Evolutionary conservation across 148 eudicot species (phyloP).

Genomic region (Diospyros kaki): DNA sequence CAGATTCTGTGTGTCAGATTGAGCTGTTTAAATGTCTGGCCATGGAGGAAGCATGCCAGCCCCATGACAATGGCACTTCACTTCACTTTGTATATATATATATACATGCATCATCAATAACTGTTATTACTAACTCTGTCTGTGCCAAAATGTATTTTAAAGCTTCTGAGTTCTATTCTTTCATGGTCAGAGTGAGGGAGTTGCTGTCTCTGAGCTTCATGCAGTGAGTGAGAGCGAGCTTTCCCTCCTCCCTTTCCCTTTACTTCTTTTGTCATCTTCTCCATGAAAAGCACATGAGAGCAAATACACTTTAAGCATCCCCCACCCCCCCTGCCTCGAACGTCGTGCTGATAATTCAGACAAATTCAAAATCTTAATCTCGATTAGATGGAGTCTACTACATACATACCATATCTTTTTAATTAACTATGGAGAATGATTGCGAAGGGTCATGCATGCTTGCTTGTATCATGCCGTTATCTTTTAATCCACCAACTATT

Average conservation of each 20-base stretch:
- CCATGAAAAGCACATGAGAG: background rate
- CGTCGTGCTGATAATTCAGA: too few species aligned
- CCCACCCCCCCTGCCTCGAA: too few species aligned
- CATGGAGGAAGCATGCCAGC: too few species aligned
- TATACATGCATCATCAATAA: too few species aligned
- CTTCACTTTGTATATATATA: too few species aligned
- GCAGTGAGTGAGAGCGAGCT: conserved; percentile 7
- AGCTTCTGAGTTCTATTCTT: background rate
- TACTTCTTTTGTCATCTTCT: conserved; percentile 7
- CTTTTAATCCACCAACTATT: background rate
- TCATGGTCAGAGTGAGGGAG: background rate
- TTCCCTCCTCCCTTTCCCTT: background rate
- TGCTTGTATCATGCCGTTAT: background rate
- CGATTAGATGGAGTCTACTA: background rate
- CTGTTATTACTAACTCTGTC: too few species aligned
- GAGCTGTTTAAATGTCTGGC: too few species aligned
- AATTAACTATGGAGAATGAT: background rate
- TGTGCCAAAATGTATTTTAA: background rate
- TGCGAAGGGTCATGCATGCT: background rate
- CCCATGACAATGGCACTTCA: too few species aligned
- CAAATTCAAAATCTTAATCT: too few species aligned
- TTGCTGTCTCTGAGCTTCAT: conserved; percentile 4
- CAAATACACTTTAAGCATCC: background rate
- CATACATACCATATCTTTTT: too few species aligned
- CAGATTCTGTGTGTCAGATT: too few species aligned